Evolutionary conservation across 2,329 filamentous ascomycete genomes (phyloP), one percentile per base, ranked within the genome.

Genomic region (Ophiostoma angusticollis): DNA sequence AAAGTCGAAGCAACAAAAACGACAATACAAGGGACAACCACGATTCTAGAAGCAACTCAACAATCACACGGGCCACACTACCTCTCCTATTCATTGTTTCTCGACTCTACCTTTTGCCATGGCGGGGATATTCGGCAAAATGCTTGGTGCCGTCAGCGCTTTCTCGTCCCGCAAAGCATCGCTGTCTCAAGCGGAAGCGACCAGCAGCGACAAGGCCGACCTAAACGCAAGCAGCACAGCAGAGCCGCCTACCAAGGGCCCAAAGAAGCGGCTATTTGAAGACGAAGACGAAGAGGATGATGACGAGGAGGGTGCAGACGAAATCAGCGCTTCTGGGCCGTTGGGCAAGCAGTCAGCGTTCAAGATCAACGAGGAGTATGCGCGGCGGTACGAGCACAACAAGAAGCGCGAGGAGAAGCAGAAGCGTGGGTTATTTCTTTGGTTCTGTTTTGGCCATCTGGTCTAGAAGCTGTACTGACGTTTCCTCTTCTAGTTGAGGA

Each of bases 351-450:
- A 58, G 2, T 39, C 44, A 0, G 30, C 43, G 22, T 72, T 96
- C 57, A 86, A 82, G 56, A 79, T 98, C 60, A 96, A 98, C 59
- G 69, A 86, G 56, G 84, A 93, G 37, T 98, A 80, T 58, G 91
- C 91, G 31, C 76, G 74, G 49, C 72, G 84, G 29, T 96, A 94
- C 52, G 91, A 98, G 59, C 73, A 96, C 63, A 98, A 98, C 64
- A 95, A 96, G 66, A 94, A 94, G 64, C 75, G 89, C 42, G 87
- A 93, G 55, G 91, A 98, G 57, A 65, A 77, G 47, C 79, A 86
- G 13, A 70, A 73, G 54, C 58, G 79, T 82, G 53, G 51, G 74
- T 41, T 2, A 1, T 60, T 21, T 31, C n/a, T 27, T 30, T 21
- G 2, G 11, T 19, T 24, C 14, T 13, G 23, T 6, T 24, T 14